phyloP scores from a whole-genome alignment of 192 early-diverging fungal genomes.

The Coemansia sp. region DNA sequence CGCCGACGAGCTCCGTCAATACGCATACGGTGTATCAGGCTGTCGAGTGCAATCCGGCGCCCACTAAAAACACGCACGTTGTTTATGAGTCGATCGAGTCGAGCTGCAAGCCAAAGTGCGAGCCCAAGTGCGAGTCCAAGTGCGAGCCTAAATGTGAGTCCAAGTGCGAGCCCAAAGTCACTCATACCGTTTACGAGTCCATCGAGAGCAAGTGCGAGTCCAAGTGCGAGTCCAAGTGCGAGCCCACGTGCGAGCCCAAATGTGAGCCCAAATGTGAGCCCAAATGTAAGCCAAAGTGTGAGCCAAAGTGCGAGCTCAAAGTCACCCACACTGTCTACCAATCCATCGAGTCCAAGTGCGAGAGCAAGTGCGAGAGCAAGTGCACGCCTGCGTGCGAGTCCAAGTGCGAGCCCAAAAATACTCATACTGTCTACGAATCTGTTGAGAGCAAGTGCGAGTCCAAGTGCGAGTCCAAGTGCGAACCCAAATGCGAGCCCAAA shows the following conservation, averaged over 20 bases:
- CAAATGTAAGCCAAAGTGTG: not conserved
- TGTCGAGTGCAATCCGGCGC: constrained; percentile 9
- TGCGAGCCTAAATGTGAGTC: not conserved
- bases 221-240: not conserved
- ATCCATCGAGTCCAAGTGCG: constrained; percentile 6
- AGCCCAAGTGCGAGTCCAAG: not conserved
- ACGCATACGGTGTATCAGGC: constrained; percentile 25
- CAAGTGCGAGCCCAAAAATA: not conserved
- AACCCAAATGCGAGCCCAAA: not conserved
- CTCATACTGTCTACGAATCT: constrained; percentile 13
- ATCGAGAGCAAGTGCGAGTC: constrained; percentile 3
- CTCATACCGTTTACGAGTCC: constrained; percentile 19
- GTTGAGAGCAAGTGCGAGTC: not conserved
- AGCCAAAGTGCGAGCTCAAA: not conserved
- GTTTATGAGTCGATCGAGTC: constrained; percentile 27
- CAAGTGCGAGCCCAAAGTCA: not conserved
- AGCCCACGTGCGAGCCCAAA: not conserved
- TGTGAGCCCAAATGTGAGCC: not conserved
- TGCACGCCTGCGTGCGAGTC: not conserved
- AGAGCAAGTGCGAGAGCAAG: not conserved
- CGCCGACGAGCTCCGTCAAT: not conserved
- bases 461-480: not conserved
- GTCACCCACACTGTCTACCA: constrained; percentile 22
- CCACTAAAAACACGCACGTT: constrained; percentile 22
- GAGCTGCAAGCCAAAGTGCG: not conserved